Conservation (phyloP, 2,329 filamentous ascomycete genomes). For the Hypoxylon sp. region DNA sequence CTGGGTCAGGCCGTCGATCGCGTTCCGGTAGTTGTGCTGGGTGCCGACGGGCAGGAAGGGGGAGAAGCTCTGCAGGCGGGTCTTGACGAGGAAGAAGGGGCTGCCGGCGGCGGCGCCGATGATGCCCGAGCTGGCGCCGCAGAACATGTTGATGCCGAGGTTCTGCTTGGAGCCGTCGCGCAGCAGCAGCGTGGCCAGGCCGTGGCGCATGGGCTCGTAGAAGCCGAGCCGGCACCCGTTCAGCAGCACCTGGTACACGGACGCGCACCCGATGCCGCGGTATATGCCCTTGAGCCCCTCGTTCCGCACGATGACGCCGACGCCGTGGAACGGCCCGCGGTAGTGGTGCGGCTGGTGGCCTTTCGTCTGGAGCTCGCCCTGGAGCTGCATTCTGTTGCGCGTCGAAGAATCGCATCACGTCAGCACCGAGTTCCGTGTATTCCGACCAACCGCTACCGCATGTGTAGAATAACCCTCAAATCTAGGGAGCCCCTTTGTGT, state of each 20-base stretch:
- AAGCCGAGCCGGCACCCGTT: slow-evolving; percentile 97
- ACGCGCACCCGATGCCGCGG: slow-evolving; percentile 90
- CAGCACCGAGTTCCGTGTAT: slow-evolving; percentile 14
- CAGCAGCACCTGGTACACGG: slow-evolving; percentile 94
- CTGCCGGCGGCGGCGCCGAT: slow-evolving; percentile 93
- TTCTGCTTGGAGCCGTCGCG: slow-evolving; percentile 81
- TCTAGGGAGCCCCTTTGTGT: slow-evolving; percentile 15
- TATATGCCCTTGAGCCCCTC: slow-evolving; percentile 89
- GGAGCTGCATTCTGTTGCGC: slow-evolving; percentile 82
- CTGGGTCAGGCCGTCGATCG: slow-evolving; percentile 82
- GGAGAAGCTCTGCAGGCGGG: slow-evolving; percentile 91
- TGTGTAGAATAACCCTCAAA: neutral
- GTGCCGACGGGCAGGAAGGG: slow-evolving; percentile 94
- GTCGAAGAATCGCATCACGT: slow-evolving; percentile 15
- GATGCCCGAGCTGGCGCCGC: slow-evolving; percentile 88
- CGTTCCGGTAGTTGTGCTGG: slow-evolving; percentile 93
- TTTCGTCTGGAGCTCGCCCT: slow-evolving; percentile 93
- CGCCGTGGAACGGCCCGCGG: slow-evolving; percentile 89
- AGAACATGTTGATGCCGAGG: slow-evolving; percentile 91
- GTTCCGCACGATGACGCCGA: slow-evolving; percentile 89
- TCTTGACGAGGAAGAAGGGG: slow-evolving; percentile 98
- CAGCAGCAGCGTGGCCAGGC: slow-evolving; percentile 76
- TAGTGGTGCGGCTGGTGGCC: slow-evolving; percentile 89
- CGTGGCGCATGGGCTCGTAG: slow-evolving; percentile 91
- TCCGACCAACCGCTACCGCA: neutral